Conservation (phyloP, 1,284 basidiomycete genomes). For the Puccinia coronata region DNA sequence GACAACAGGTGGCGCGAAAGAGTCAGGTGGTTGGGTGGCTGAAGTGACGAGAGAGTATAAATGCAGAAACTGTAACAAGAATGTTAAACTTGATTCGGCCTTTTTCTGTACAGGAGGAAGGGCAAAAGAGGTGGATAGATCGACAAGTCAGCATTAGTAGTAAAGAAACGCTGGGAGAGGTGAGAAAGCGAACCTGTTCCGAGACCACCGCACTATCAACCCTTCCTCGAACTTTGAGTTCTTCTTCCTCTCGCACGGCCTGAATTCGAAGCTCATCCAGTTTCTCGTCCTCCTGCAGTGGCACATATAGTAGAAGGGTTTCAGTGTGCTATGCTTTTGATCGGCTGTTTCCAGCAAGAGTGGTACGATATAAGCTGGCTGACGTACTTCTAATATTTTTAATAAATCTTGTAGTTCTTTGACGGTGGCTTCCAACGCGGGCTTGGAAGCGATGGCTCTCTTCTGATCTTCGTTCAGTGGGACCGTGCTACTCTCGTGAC, state of each 20-base stretch:
- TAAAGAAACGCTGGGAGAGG: too few species aligned
- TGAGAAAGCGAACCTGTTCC: slow-evolving; percentile 51
- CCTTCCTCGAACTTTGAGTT: slow-evolving; percentile 53
- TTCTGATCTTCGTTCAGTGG: slow-evolving; percentile 57
- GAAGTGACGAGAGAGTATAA: slow-evolving; percentile 54
- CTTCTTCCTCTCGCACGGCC: slow-evolving; percentile 52
- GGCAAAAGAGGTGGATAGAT: not conserved
- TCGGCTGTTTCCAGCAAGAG: not conserved
- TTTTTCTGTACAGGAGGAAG: slow-evolving; percentile 42
- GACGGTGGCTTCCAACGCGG: slow-evolving; percentile 55
- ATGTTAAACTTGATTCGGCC: slow-evolving; percentile 53
- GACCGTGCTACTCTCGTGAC: slow-evolving; percentile 53
- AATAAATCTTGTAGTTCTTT: slow-evolving; percentile 57
- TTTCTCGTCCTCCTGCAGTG: slow-evolving; percentile 54
- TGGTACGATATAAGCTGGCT: not conserved
- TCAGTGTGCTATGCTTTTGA: not conserved
- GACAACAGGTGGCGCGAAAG: slow-evolving; percentile 52
- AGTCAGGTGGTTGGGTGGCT: slow-evolving; percentile 24
- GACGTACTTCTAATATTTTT: slow-evolving; percentile 54
- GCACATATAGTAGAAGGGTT: not conserved
- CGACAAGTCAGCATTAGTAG: too few species aligned
- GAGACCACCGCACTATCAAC: slow-evolving; percentile 54
- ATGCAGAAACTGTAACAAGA: slow-evolving; percentile 57
- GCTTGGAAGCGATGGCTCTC: slow-evolving; percentile 55
- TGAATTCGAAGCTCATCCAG: slow-evolving; percentile 54